Percentiles rank a stretch among this genome's conserved stretches.
Conservation (phyloP, 306 rosid genomes). For the Ceratonia siliqua region DNA sequence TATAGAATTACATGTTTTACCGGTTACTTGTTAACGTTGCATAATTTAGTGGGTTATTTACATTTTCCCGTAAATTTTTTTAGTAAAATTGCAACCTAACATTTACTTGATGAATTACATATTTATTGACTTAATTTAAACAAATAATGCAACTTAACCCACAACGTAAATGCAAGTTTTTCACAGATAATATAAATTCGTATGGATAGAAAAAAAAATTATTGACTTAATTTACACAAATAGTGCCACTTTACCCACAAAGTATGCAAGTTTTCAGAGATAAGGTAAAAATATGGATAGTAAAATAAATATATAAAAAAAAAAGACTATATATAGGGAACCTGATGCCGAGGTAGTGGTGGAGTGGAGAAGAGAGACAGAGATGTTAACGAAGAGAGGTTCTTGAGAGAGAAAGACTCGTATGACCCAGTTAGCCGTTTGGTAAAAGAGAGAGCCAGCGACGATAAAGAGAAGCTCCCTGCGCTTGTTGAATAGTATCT, state of each 20-base stretch:
- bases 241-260: background rate
- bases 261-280: background rate
- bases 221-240: background rate
- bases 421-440: slow-evolving; percentile 54
- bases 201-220: no score
- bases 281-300: background rate
- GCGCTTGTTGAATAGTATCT: slow-evolving; percentile 54
- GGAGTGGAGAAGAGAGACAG: slow-evolving; percentile 90
- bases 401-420: slow-evolving; percentile 54
- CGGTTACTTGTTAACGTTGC: no score
- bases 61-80: background rate
- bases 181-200: no score
- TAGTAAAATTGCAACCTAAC: background rate
- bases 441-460: slow-evolving; percentile 67
- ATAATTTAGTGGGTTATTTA: background rate
- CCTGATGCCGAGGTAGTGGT: slow-evolving; percentile 76
- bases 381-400: slow-evolving; percentile 78
- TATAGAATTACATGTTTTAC: background rate
- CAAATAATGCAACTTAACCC: background rate
- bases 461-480: slow-evolving; percentile 52
- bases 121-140: background rate
- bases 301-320: background rate
- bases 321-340: slow-evolving; percentile 3
- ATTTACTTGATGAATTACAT: background rate
- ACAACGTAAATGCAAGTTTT: no score